Base-by-base conservation (phyloP, 345 rosid genomes). In the Eutrema japonicum region DNA sequence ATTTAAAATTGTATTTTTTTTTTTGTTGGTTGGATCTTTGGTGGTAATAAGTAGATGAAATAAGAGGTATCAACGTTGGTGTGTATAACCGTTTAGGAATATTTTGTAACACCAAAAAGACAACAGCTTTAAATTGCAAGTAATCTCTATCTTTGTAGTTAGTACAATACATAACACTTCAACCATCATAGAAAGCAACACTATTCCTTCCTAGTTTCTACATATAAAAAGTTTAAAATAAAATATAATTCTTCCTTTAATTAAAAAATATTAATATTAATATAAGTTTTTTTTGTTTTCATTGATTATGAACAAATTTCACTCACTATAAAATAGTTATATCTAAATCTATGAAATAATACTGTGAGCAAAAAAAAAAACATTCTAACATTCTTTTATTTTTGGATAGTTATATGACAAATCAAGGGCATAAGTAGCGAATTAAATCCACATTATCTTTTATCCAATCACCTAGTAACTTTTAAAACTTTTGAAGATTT, bases 161-260 rank as follows among this genome's bases (percentile, higher is more conserved):
- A 32, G 54, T 64, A 73, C 71, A 52, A 55, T 54, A 46, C 57
- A 36, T 46, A 56, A 66, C 57, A 48, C 36, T 60, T 58, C 73
- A 74, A 74, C 73, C 60, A 66, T 57, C 67, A 57, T 6, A 47
- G 72, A 74, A 74, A 74, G 78, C 72, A 37, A 74, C 78, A 66
- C 38, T 40, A 38, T 38, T 66, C 14, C 59, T 70, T 26, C 59
- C 47, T 2, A 43, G 6, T 32, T 32, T 32, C 26, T 22, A 22
- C 26, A 22, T 22, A 22, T 22, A 22, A 22, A 22, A 22, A 1
- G 26, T 22, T 22, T 1, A 22, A 1, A 22, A 22, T 1, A 22
- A 22, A 22, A 22, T 22, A 22, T 22, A 22, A 22, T 22, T 22
- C 26, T 22, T 22, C 1, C 26, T 22, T 22, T 22, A 22, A 22